Evolutionary conservation across 1,284 basidiomycete species (phyloP).

Genomic region (Ustilago cynodontis): DNA sequence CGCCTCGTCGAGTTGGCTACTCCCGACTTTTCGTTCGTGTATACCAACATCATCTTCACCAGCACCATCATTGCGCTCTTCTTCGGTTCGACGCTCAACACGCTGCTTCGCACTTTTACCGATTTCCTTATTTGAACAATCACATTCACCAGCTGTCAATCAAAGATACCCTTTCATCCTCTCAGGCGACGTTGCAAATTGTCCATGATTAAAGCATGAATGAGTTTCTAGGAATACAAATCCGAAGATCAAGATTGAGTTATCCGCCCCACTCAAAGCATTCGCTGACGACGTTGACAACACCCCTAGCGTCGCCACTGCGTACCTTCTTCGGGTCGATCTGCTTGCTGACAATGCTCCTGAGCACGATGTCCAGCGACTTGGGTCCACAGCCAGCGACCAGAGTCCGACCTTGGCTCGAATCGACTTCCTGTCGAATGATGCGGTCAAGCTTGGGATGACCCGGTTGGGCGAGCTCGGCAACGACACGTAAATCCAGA

Average conservation of each 20-base stretch:
- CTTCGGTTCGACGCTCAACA: slow-evolving; percentile 91
- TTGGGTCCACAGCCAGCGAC: slow-evolving; percentile 84
- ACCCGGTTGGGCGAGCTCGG: slow-evolving; percentile 80
- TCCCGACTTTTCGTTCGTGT: slow-evolving; percentile 99
- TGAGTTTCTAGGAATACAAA: slow-evolving; percentile 1
- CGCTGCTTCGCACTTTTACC: slow-evolving; percentile 82
- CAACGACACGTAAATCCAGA: slow-evolving; percentile 77
- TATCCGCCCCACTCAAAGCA: slow-evolving; percentile 61
- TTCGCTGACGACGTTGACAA: slow-evolving; percentile 63
- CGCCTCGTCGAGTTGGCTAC: slow-evolving; percentile 90
- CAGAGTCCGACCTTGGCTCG: slow-evolving; percentile 75
- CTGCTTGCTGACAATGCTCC: slow-evolving; percentile 78
- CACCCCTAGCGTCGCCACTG: slow-evolving; percentile 76
- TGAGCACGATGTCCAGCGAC: slow-evolving; percentile 79
- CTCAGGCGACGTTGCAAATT: background rate
- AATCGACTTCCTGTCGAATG: slow-evolving; percentile 77
- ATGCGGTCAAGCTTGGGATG: slow-evolving; percentile 80
- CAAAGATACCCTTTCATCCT: background rate
- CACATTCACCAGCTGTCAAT: background rate
- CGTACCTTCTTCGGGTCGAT: slow-evolving; percentile 76
- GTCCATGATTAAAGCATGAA: background rate
- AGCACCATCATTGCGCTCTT: slow-evolving; percentile 77
- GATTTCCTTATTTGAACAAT: slow-evolving; percentile 40
- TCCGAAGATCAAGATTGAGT: background rate
- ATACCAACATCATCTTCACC: slow-evolving; percentile 84